phyloP scores from a whole-genome alignment of 768 basidiomycete genomes.

The Serendipita sp. region DNA sequence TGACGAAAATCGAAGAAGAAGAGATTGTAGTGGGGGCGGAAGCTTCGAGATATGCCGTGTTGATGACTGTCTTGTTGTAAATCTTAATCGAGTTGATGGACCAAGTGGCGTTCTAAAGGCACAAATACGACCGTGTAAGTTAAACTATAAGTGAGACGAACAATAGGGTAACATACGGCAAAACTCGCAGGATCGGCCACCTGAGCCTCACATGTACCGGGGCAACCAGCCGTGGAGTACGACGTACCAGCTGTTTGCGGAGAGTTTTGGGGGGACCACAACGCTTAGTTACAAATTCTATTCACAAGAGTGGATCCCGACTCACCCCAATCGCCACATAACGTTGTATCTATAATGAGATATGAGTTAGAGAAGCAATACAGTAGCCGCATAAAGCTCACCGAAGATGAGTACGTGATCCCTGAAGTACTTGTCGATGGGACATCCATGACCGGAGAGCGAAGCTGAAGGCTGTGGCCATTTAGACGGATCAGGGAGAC shows the following conservation, averaged over 20 bases:
- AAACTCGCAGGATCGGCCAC: slow-evolving; percentile 59
- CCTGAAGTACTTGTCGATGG: slow-evolving; percentile 40
- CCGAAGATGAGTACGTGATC: slow-evolving; percentile 68
- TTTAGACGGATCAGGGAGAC: slow-evolving; percentile 44
- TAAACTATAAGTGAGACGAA: slow-evolving; percentile 7
- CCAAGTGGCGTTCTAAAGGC: slow-evolving; percentile 60
- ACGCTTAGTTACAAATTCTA: too few species aligned
- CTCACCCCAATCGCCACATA: slow-evolving; percentile 41
- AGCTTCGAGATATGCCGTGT: not conserved
- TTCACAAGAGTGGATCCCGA: too few species aligned
- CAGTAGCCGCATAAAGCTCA: slow-evolving; percentile 23
- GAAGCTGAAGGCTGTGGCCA: slow-evolving; percentile 58
- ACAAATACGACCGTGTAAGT: not conserved
- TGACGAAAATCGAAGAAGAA: too few species aligned
- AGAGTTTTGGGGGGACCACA: too few species aligned
- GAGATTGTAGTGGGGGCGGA: too few species aligned
- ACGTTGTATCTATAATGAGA: slow-evolving; percentile 55
- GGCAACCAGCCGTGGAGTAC: slow-evolving; percentile 31
- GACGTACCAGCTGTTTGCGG: slow-evolving; percentile 50
- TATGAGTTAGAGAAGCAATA: not conserved
- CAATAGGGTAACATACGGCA: slow-evolving; percentile 31
- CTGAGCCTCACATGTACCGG: slow-evolving; percentile 53
- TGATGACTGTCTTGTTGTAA: slow-evolving; percentile 34
- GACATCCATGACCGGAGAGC: slow-evolving; percentile 37
- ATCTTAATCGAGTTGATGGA: slow-evolving; percentile 66